phyloP scores from a whole-genome alignment of 257 asterid genomes.

The Scutellaria minor region DNA sequence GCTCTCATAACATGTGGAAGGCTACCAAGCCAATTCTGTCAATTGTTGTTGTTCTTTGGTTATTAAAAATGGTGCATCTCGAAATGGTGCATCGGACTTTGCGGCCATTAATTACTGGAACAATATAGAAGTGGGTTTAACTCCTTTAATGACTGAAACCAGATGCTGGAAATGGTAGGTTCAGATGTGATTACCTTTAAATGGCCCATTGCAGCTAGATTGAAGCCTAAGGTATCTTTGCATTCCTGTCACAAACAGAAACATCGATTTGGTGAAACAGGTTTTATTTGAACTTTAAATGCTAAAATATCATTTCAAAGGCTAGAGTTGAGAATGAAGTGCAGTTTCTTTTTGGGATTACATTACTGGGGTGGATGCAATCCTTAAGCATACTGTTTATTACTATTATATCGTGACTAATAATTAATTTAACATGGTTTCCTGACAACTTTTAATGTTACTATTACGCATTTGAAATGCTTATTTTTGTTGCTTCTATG shows the following conservation, averaged over 20 bases:
- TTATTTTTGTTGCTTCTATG: too few relatives aligned
- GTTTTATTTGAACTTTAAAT: slow-evolving; percentile 4
- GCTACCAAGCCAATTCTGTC: too few relatives aligned
- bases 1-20: too few relatives aligned
- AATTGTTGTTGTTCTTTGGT: too few relatives aligned
- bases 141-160: not conserved
- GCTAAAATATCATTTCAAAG: not conserved
- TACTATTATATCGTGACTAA: not conserved
- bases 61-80: slow-evolving; percentile 52
- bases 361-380: not conserved
- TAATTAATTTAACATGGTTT: not conserved
- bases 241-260: slow-evolving; percentile 59
- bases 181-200: slow-evolving; percentile 52
- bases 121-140: slow-evolving; percentile 18
- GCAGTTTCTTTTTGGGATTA: not conserved
- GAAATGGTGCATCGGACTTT: slow-evolving; percentile 78
- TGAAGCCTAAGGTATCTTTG: slow-evolving; percentile 84
- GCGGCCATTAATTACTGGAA: slow-evolving; percentile 85
- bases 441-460: too few relatives aligned
- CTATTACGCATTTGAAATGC: too few relatives aligned
- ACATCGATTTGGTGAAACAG: not conserved
- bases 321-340: slow-evolving; percentile 1
- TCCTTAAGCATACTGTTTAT: slow-evolving; percentile 2
- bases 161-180: not conserved
- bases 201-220: slow-evolving; percentile 92